A percentile compares a stretch with the other conserved stretches of the same genome.
These are phyloP conservation scores for Filobasidium floriforme DNA, from an alignment of 768 basidiomycete genomes.

Conservation along the genomic window DNA sequence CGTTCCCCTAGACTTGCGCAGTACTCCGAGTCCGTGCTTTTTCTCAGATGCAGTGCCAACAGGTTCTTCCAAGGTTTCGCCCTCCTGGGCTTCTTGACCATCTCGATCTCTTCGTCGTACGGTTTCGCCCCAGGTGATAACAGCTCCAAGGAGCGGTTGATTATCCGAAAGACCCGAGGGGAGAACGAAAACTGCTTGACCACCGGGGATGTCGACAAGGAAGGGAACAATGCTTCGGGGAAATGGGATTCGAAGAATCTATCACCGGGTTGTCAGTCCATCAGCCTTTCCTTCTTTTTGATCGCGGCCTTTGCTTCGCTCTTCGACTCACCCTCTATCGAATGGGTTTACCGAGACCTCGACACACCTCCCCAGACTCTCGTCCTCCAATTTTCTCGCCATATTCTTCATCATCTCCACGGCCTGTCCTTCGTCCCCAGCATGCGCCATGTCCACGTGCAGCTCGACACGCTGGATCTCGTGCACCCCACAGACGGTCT, in stretches of 20 bases:
- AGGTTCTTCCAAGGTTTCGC: slow-evolving; percentile 34
- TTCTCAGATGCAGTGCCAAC: slow-evolving; percentile 39
- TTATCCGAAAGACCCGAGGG: slow-evolving; percentile 33
- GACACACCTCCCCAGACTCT: slow-evolving; percentile 34
- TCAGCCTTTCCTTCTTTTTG: background rate
- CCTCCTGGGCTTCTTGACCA: slow-evolving; percentile 18
- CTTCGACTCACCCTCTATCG: slow-evolving; percentile 36
- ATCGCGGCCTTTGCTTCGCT: background rate
- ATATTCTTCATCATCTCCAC: slow-evolving; percentile 31
- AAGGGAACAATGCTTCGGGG: slow-evolving; percentile 33
- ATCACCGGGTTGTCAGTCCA: background rate
- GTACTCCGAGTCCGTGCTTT: slow-evolving; percentile 23
- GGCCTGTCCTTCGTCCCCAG: background rate
- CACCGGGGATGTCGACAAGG: slow-evolving; percentile 34
- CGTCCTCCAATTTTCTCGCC: slow-evolving; percentile 29
- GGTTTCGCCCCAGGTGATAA: slow-evolving; percentile 30
- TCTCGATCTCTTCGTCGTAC: slow-evolving; percentile 27
- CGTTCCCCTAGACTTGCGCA: slow-evolving; percentile 23
- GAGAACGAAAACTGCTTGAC: slow-evolving; percentile 42
- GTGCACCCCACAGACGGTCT: slow-evolving; percentile 21
- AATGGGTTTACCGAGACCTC: slow-evolving; percentile 37
- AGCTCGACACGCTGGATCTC: slow-evolving; percentile 25
- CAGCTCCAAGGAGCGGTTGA: slow-evolving; percentile 31
- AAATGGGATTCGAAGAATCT: slow-evolving; percentile 42
- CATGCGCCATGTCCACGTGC: slow-evolving; percentile 8